A percentile compares a stretch with the other conserved stretches of the same genome.
Evolutionary conservation across 163 green algal species (phyloP).

Genomic region (Volvox carteri): DNA sequence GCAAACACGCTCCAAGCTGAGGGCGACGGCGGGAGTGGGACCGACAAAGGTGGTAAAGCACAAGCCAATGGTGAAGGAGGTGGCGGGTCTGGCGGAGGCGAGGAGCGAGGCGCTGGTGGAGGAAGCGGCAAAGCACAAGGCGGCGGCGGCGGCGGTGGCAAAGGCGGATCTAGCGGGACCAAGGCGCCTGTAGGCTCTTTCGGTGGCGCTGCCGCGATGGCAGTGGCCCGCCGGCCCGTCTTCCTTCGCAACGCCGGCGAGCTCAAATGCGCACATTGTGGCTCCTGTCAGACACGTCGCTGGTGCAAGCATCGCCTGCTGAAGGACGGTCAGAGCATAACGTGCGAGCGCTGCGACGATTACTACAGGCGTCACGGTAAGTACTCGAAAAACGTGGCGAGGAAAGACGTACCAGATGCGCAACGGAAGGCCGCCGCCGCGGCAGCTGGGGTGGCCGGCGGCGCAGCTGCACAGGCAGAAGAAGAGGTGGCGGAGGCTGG

Average conservation of each 20-base stretch:
- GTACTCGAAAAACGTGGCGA: not conserved
- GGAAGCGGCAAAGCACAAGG: not conserved
- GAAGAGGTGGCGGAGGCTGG: not conserved
- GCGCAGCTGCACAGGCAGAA: not conserved
- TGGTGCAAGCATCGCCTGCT: conserved; percentile 9
- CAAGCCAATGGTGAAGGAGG: not conserved
- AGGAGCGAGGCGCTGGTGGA: not conserved
- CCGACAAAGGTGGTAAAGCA: not conserved
- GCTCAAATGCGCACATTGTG: not conserved
- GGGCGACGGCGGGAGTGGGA: too few species aligned
- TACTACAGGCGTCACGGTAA: not conserved
- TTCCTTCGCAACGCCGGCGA: not conserved
- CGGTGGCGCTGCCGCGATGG: not conserved
- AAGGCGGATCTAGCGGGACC: too few species aligned
- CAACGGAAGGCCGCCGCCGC: not conserved
- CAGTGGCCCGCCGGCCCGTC: not conserved
- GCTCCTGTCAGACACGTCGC: not conserved
- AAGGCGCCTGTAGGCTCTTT: too few species aligned
- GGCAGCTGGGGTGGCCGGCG: not conserved
- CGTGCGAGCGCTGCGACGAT: conserved; percentile 34
- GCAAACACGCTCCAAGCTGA: too few species aligned
- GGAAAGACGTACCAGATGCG: too few species aligned
- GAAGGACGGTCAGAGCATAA: not conserved
- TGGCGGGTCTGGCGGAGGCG: not conserved
- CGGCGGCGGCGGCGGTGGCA: not conserved